These are phyloP conservation scores for Golovinomyces cichoracearum DNA, from an alignment of 2,329 filamentous ascomycete species.

Conservation along the genomic window DNA sequence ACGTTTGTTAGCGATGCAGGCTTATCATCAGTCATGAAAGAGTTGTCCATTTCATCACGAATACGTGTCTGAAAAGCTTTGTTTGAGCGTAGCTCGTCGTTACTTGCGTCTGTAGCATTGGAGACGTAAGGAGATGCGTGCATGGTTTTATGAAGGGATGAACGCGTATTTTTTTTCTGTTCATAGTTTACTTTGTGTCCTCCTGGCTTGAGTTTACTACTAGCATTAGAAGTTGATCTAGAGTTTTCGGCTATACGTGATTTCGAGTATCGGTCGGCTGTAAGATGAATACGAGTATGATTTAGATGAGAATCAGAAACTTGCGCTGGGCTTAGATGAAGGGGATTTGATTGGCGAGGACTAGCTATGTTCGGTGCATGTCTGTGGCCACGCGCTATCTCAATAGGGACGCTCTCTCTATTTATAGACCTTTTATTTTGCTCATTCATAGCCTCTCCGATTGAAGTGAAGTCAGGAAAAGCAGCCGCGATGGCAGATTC, in stretches of 20 bases:
- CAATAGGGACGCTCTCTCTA: conserved; percentile 1
- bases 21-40: conserved; percentile 22
- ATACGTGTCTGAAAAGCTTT: conserved; percentile 30
- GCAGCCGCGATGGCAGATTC: conserved; percentile 20
- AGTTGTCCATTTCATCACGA: conserved; percentile 25
- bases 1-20: conserved; percentile 20
- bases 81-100: conserved; percentile 21
- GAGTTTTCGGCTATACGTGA: not conserved
- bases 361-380: not conserved
- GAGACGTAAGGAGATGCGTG: conserved; percentile 10
- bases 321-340: too few species aligned
- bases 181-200: not conserved
- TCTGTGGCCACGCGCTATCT: conserved; percentile 1
- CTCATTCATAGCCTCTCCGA: conserved; percentile 24
- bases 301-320: too few species aligned
- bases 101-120: conserved; percentile 13
- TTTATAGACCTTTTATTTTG: not conserved
- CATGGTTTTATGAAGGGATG: conserved; percentile 3
- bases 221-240: not conserved
- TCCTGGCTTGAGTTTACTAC: not conserved
- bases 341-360: not conserved
- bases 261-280: not conserved
- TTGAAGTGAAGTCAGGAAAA: conserved; percentile 22
- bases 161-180: conserved; percentile 4
- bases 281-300: too few species aligned